Percentiles rank a stretch among this genome's conserved stretches.
Evolutionary conservation across 2,329 filamentous ascomycete species (phyloP).

Genomic region (Fusarium sambucinum): DNA sequence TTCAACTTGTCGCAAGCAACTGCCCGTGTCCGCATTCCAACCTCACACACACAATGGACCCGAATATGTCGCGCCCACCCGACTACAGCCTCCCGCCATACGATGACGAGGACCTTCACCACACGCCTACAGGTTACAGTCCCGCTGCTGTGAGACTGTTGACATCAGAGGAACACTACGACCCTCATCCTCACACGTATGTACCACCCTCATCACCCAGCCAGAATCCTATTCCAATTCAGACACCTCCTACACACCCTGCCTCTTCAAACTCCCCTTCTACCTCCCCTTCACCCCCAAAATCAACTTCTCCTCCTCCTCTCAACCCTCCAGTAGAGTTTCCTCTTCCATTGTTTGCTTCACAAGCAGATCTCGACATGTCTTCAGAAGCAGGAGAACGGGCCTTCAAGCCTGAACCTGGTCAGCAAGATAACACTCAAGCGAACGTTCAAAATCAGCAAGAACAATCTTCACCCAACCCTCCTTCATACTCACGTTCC

Average conservation of each 20-base stretch:
- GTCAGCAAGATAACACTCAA: slow-evolving; percentile 18
- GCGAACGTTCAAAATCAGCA: slow-evolving; percentile 7
- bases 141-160: slow-evolving; percentile 69
- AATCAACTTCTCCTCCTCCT: slow-evolving; percentile 25
- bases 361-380: slow-evolving; percentile 19
- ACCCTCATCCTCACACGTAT: slow-evolving; percentile 66
- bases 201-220: slow-evolving; percentile 54
- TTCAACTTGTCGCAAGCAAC: slow-evolving; percentile 31
- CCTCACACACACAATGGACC: slow-evolving; percentile 58
- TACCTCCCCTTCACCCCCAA: slow-evolving; percentile 22
- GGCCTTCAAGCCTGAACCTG: slow-evolving; percentile 9
- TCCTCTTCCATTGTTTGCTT: slow-evolving; percentile 25
- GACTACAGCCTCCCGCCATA: slow-evolving; percentile 70
- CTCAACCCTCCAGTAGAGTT: slow-evolving; percentile 34
- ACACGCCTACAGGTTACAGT: slow-evolving; percentile 61
- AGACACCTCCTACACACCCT: slow-evolving; percentile 13
- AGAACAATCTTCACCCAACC: slow-evolving; percentile 18
- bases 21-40: slow-evolving; percentile 49
- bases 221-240: slow-evolving; percentile 19
- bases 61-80: slow-evolving; percentile 65
- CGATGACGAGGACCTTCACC: slow-evolving; percentile 62
- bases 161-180: slow-evolving; percentile 70
- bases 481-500: slow-evolving; percentile 26
- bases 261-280: slow-evolving; percentile 12
- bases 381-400: slow-evolving; percentile 19